Evolutionary conservation across 2,329 filamentous ascomycete genomes (phyloP).

Genomic region (Chaetomium globosum): DNA sequence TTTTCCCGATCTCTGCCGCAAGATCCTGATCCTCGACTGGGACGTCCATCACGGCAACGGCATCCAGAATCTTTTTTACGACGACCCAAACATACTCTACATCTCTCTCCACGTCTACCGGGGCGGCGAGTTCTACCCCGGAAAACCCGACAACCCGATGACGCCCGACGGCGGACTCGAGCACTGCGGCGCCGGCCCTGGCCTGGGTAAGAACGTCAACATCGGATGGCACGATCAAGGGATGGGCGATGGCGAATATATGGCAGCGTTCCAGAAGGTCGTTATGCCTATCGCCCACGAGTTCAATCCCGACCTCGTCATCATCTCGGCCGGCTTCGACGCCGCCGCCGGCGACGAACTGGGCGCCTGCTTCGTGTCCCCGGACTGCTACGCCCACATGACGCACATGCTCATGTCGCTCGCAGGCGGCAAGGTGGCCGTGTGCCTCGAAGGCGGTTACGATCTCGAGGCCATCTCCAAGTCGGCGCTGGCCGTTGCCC

Average conservation of each 20-base stretch:
- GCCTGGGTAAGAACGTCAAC: constrained; percentile 65
- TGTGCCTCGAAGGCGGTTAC: constrained; percentile 94
- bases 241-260: constrained; percentile 96
- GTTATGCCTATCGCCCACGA: constrained; percentile 95
- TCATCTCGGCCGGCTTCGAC: constrained; percentile 94
- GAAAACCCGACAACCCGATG: constrained; percentile 58
- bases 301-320: constrained; percentile 91
- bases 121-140: constrained; percentile 83
- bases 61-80: constrained; percentile 93
- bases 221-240: constrained; percentile 69
- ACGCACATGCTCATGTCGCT: constrained; percentile 98
- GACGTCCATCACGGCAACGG: constrained; percentile 84
- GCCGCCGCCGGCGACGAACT: constrained; percentile 91
- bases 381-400: constrained; percentile 94
- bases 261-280: constrained; percentile 93
- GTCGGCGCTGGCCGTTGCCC: constrained; percentile 87
- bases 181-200: constrained; percentile 58
- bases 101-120: constrained; percentile 91
- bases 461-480: constrained; percentile 90
- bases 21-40: constrained; percentile 93
- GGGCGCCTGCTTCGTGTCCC: constrained; percentile 89
- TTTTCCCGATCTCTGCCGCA: constrained; percentile 78
- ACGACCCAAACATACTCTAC: constrained; percentile 92
- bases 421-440: constrained; percentile 83
- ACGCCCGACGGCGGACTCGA: constrained; percentile 64